Percentiles rank a stretch among this genome's conserved stretches.
Conservation (phyloP, 192 early-diverging fungal species). For the Dimargaris cristalligena region DNA sequence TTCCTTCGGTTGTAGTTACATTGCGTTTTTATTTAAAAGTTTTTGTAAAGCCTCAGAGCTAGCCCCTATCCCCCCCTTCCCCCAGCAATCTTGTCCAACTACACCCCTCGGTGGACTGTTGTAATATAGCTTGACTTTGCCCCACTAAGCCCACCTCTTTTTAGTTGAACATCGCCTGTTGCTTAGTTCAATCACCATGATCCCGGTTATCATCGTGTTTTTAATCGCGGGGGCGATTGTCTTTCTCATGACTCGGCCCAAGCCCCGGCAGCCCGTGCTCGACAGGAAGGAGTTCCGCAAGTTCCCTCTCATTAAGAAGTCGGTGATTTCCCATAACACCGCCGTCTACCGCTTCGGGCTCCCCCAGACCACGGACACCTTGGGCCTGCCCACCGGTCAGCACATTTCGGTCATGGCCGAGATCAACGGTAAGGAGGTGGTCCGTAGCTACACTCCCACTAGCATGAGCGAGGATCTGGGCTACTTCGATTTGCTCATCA, state of each 20-base stretch:
- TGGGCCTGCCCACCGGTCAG: constrained; percentile 89
- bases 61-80: too few relatives aligned
- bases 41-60: too few relatives aligned
- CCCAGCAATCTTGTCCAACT: too few relatives aligned
- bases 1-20: too few relatives aligned
- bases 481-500: constrained; percentile 82
- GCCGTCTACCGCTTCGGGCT: constrained; percentile 82
- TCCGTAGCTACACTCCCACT: constrained; percentile 84
- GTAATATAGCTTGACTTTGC: too few relatives aligned
- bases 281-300: constrained; percentile 53
- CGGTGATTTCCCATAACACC: constrained; percentile 62
- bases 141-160: too few relatives aligned
- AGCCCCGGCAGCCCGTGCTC: constrained; percentile 26
- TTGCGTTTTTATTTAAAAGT: too few relatives aligned
- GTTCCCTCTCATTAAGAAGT: constrained; percentile 64
- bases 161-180: too few relatives aligned
- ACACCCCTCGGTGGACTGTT: too few relatives aligned
- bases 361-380: constrained; percentile 37
- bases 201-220: background rate
- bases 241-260: background rate
- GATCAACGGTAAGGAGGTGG: constrained; percentile 66
- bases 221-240: background rate
- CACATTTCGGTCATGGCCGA: constrained; percentile 78
- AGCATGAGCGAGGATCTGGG: constrained; percentile 68
- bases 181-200: too few relatives aligned